Evolutionary conservation across 2,329 filamentous ascomycete genomes (phyloP).

Genomic region (Fusarium luffae): DNA sequence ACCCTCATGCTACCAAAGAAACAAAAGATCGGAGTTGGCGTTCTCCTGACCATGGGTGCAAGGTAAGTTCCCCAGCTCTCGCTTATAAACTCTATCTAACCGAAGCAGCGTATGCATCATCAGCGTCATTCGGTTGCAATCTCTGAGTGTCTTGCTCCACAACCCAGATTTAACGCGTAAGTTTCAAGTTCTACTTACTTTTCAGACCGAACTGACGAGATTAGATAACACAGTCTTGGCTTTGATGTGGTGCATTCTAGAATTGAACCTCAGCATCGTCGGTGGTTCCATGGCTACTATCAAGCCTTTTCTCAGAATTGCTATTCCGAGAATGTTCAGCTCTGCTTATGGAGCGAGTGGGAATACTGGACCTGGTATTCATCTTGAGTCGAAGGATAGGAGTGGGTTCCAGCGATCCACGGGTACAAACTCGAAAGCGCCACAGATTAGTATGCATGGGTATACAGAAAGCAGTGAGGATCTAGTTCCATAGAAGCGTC

Average conservation of each 20-base stretch:
- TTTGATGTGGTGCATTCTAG: constrained; percentile 26
- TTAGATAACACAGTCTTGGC: constrained; percentile 26
- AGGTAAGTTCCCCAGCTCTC: constrained; percentile 1
- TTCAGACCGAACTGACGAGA: background rate
- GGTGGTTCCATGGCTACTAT: constrained; percentile 21
- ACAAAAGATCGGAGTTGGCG: constrained; percentile 23
- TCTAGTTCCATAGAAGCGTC: background rate
- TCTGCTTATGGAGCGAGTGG: background rate
- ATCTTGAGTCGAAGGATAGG: background rate
- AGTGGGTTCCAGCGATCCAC: background rate
- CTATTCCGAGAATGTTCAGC: constrained; percentile 11
- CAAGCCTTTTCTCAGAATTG: constrained; percentile 19
- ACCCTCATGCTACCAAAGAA: constrained; percentile 15
- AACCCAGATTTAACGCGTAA: constrained; percentile 16
- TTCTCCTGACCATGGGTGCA: constrained; percentile 20
- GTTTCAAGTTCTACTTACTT: background rate
- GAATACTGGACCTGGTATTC: background rate
- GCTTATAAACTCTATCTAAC: background rate
- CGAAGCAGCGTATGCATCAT: constrained; percentile 18
- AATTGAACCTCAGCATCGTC: constrained; percentile 27
- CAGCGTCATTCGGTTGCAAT: constrained; percentile 16
- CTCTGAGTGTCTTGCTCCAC: constrained; percentile 11
- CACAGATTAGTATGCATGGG: background rate
- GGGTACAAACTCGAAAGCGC: background rate
- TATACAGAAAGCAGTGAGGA: background rate